phyloP scores from a whole-genome alignment of 495 filamentous ascomycete species.

The Penicillium ochrochloron region DNA sequence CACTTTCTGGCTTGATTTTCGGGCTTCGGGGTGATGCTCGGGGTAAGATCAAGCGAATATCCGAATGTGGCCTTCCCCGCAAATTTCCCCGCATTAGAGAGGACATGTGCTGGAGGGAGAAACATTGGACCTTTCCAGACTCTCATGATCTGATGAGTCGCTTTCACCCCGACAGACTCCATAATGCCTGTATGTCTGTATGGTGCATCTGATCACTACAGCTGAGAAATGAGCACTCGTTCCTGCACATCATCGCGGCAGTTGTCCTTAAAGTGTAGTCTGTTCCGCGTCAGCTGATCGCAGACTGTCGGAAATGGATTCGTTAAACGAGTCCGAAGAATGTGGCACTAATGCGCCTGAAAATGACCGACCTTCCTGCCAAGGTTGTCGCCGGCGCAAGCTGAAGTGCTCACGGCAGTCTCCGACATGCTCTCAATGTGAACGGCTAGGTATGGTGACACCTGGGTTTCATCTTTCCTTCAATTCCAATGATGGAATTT shows the following conservation, averaged over 20 bases:
- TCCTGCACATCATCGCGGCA: neutral
- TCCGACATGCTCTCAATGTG: neutral
- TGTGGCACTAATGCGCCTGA: neutral
- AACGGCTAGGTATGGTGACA: neutral
- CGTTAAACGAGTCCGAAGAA: neutral
- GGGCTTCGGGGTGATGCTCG: neutral
- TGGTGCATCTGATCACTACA: neutral
- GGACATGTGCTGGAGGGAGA: neutral
- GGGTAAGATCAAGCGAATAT: neutral
- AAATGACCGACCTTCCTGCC: neutral
- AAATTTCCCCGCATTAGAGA: neutral
- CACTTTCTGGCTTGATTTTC: neutral
- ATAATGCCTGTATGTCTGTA: neutral
- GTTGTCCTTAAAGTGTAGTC: neutral
- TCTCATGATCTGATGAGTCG: neutral
- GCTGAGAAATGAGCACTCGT: neutral
- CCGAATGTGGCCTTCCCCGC: neutral
- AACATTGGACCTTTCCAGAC: neutral
- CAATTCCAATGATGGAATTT: neutral
- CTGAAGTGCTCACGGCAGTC: neutral
- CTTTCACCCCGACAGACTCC: neutral
- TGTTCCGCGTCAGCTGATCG: neutral
- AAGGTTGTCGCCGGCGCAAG: neutral
- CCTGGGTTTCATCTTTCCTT: neutral
- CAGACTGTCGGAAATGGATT: neutral